These are phyloP conservation scores for Populus tomentosa DNA, from an alignment of 441 rosid genomes.

Conservation along the genomic window DNA sequence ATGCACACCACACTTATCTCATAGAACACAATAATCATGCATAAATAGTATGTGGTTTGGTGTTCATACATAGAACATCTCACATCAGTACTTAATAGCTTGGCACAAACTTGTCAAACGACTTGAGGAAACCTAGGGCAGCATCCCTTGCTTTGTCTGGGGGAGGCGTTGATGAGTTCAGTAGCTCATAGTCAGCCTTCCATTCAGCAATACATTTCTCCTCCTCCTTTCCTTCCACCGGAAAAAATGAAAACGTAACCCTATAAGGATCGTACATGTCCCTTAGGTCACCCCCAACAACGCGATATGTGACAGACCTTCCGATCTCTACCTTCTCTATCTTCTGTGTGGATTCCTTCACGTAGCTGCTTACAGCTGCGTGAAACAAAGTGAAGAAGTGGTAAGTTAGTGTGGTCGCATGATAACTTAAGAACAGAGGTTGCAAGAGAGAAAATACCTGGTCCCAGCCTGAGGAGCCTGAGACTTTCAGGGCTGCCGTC, in stretches of 20 bases:
- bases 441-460: slow-evolving; percentile 20
- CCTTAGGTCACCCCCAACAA: slow-evolving; percentile 31
- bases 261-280: slow-evolving; percentile 34
- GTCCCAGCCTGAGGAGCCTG: slow-evolving; percentile 40
- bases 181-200: slow-evolving; percentile 30
- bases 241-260: slow-evolving; percentile 34
- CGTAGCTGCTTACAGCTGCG: slow-evolving; percentile 31
- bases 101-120: slow-evolving; percentile 23
- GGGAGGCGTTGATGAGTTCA: slow-evolving; percentile 26
- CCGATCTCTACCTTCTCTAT: slow-evolving; percentile 34
- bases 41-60: not conserved
- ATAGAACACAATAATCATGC: not conserved
- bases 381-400: not conserved
- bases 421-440: not conserved
- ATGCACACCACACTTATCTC: not conserved
- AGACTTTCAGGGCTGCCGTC: slow-evolving; percentile 40
- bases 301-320: slow-evolving; percentile 32
- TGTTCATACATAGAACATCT: not conserved
- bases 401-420: not conserved
- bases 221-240: slow-evolving; percentile 23
- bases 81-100: not conserved
- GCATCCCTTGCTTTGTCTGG: slow-evolving; percentile 39
- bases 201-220: slow-evolving; percentile 34
- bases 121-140: slow-evolving; percentile 36
- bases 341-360: slow-evolving; percentile 37